Evolutionary conservation across 257 asterid genomes (phyloP), one percentile per base, ranked within the genome.

Genomic region (Cinchona pubescens): DNA sequence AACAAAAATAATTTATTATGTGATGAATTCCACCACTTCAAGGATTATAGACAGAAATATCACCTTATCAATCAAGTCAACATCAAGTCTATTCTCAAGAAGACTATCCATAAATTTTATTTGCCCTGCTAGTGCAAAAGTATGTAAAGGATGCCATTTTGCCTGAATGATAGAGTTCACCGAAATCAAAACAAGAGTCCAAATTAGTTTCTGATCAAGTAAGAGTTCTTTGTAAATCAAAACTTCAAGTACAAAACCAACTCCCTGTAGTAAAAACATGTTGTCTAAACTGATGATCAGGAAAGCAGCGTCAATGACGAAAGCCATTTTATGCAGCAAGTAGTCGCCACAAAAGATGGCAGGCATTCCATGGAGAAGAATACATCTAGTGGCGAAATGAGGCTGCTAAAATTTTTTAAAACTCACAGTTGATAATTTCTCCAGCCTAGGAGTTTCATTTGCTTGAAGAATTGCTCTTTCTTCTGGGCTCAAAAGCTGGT

Each of bases 61-160:
- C 82, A 94, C 98, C 96, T 85, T 85, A 74, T 92, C 92, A 56
- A 78, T 84, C 23, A 32, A 68, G 75, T 92, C 87, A 16, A 90
- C 85, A 69, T 86, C 69, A 76, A 80, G 73, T 43, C 92, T 97
- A 38, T 72, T 82, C 23, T 85, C 90, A 14, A 92, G 88, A 75
- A 92, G 83, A 69, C 64, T 83, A 61, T 90, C 98, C 97, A 94
- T 90, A 77, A 78, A 90, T 46, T 85, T 87, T 75, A 94, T 90
- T 79, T 92, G 97, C 78, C 96, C 97, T 42, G 95, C 91, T 45
- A 92, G 80, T 42, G 96, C 96, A 83, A 82, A 89, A 76, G 91
- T 87, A 80, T 92, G 97, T 68, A 94, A 81, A 79, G 90, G 94
- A 85, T 86, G 88, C 98, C 97, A 94, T 79, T 89, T 94, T 58